Evolutionary conservation across 177 flowering plant genomes (phyloP).

Genomic region (Vitis hybrid): DNA sequence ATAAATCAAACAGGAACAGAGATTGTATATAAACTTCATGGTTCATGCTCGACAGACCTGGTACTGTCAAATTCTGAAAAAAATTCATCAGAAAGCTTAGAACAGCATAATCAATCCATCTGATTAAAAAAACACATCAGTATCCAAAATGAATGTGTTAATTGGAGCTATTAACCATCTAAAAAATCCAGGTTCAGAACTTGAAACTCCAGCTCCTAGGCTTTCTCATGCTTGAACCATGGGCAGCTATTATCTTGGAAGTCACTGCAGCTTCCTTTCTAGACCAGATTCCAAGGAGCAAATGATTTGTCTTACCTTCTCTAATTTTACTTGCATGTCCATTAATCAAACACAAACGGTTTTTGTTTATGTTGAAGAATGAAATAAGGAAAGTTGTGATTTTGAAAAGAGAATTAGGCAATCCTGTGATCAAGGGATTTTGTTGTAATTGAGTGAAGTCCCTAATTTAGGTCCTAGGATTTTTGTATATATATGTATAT

Average conservation of each 20-base stretch:
- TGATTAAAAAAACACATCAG: constrained; percentile 3
- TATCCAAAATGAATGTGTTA: neutral
- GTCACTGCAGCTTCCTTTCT: constrained; percentile 47
- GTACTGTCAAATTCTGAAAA: neutral
- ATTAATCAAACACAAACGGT: neutral
- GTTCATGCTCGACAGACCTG: neutral
- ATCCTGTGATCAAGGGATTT: no score
- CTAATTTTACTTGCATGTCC: constrained; percentile 39
- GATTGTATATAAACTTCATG: no score
- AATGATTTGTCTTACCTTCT: constrained; percentile 45
- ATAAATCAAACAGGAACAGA: no score
- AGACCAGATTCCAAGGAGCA: constrained; percentile 67
- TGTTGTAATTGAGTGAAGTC: no score
- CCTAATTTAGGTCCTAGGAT: no score
- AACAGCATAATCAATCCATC: neutral
- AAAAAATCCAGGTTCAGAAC: constrained; percentile 38
- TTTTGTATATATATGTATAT: no score
- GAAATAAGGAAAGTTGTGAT: no score
- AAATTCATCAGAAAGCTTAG: neutral
- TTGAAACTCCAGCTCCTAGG: constrained; percentile 37
- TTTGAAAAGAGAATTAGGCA: no score
- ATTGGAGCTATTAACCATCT: constrained; percentile 18
- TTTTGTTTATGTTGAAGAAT: no score
- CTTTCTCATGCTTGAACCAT: constrained; percentile 57
- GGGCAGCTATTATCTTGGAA: constrained; percentile 48